Evolutionary conservation across 352 stramenopile species (phyloP), one percentile per base, ranked within the genome.

Genomic region (Phytopythium montanum): DNA sequence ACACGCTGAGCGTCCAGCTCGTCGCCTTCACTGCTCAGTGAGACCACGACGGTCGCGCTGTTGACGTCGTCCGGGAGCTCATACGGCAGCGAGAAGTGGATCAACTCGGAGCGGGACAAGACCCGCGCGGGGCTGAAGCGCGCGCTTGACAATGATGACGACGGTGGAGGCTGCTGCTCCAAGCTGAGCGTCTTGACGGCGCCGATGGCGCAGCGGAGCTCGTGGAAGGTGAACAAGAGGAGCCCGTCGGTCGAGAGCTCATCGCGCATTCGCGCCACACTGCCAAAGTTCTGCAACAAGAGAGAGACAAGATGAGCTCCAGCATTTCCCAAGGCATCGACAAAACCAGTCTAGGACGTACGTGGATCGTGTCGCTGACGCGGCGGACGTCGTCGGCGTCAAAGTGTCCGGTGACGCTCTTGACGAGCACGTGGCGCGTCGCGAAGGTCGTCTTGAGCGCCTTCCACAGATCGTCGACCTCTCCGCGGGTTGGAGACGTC

Each of bases 151-250:
- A 25, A 3, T 25, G 52, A 58, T 10, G 36, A 3, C 23, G 52
- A 16, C 34, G 50, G 10, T 13, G 29, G 23, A 1, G 53, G 13
- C 14, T 36, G n/a, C 53, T 38, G 25, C 31, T 59, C 53, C 9
- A 9, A 1, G 36, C 28, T 50, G 23, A 50, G 53, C 28, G 53
- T 38, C 46, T 88, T 81, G 19, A 87, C 74, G 0, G 76, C 75
- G 1, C 64, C 66, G 16, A 91, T 76, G n/a, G 86, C 83, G 42
- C 72, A 76, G 50, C 80, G 76, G 23, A 91, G 72, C 59, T 92
- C 76, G 54, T 76, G 87, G 51, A 82, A 95, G 44, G 83, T 92
- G 60, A 75, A 87, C 53, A 93, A 88, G 10, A 95, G 61, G 23
- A 95, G 56, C 0, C 83, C 83, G 2, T 86, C 63, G 3, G 26